phyloP scores from a whole-genome alignment of 768 basidiomycete species.

The Boletus eberwhitei region DNA sequence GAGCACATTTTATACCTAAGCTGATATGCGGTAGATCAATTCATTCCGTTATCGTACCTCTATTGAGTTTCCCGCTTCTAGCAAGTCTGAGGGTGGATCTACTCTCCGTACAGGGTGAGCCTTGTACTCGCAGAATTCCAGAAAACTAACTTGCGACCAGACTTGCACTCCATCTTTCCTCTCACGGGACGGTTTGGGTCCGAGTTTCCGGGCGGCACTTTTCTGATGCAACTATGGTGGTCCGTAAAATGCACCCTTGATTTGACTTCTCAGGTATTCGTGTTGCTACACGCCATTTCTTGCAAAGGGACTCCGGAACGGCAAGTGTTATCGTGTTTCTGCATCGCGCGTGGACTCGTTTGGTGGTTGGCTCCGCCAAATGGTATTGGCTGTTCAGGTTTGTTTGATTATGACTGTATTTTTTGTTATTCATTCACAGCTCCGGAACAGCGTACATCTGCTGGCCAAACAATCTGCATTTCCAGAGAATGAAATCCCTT shows the following conservation, averaged over 20 bases:
- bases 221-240: conserved; percentile 25
- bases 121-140: not conserved
- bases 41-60: not conserved
- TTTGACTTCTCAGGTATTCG: conserved; percentile 25
- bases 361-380: conserved; percentile 34
- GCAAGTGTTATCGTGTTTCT: conserved; percentile 28
- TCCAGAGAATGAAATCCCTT: conserved; percentile 37
- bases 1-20: conserved; percentile 38
- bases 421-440: not conserved
- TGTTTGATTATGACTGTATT: not conserved
- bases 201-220: conserved; percentile 35
- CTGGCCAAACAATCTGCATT: conserved; percentile 36
- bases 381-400: conserved; percentile 36
- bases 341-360: conserved; percentile 28
- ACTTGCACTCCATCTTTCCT: conserved; percentile 17
- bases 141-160: conserved; percentile 5
- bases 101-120: conserved; percentile 20
- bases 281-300: conserved; percentile 19
- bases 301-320: conserved; percentile 25
- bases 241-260: conserved; percentile 24
- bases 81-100: conserved; percentile 27
- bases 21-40: conserved; percentile 34
- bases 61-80: conserved; percentile 8
- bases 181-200: conserved; percentile 26
- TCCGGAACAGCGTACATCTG: conserved; percentile 36